Conservation (phyloP, 352 stramenopile genomes). For the Aphanomyces cochlioides region DNA sequence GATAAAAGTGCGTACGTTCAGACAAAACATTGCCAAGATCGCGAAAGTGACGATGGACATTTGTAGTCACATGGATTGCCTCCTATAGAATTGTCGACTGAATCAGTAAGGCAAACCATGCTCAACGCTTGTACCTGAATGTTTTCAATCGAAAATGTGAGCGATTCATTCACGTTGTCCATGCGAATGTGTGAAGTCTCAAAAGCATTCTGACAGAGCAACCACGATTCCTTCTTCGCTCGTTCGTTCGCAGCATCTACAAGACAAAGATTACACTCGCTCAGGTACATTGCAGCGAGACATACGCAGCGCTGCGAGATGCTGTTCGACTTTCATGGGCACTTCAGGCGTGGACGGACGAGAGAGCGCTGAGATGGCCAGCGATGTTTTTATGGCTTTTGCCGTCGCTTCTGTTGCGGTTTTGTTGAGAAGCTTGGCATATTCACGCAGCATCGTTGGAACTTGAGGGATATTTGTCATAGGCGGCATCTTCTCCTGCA, state of each 20-base stretch:
- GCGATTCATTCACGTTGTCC: constrained; percentile 30
- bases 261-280: not conserved
- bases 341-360: not conserved
- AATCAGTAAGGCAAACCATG: not conserved
- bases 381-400: constrained; percentile 24
- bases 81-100: not conserved
- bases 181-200: constrained; percentile 21
- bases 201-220: constrained; percentile 19
- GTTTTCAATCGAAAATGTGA: constrained; percentile 29
- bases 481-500: constrained; percentile 20
- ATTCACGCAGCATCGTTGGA: constrained; percentile 23
- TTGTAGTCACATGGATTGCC: constrained; percentile 28
- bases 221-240: constrained; percentile 5
- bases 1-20: constrained; percentile 10
- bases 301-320: constrained; percentile 18
- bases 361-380: constrained; percentile 14
- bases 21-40: constrained; percentile 22
- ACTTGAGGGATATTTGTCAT: constrained; percentile 20
- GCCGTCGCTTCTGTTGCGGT: constrained; percentile 20
- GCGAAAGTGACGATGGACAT: constrained; percentile 22
- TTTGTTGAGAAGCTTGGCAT: constrained; percentile 30
- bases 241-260: constrained; percentile 21
- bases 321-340: constrained; percentile 22
- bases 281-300: not conserved
- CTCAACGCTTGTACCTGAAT: constrained; percentile 10